These are phyloP conservation scores for Diddensiella caesifluorescens DNA, from an alignment of 805 yeast genomes.

Conservation along the genomic window DNA sequence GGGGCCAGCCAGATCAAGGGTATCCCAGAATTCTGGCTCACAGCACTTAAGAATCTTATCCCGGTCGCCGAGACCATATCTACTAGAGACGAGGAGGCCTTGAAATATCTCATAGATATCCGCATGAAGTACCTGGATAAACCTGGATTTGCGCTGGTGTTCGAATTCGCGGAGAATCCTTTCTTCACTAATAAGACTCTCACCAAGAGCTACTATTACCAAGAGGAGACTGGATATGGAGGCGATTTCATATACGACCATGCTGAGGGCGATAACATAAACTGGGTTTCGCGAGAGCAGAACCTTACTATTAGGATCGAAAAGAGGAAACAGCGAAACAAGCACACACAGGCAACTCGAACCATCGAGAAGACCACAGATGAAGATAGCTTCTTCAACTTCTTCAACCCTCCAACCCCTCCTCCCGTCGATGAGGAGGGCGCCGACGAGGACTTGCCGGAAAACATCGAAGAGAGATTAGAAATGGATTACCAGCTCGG, in stretches of 20 bases:
- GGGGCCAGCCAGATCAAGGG: constrained; percentile 54
- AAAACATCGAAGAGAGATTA: constrained; percentile 73
- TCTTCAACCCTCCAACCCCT: constrained; percentile 88
- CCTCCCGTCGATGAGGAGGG: constrained; percentile 55
- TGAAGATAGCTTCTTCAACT: constrained; percentile 91
- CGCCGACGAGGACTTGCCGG: constrained; percentile 57
- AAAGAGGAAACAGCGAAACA: constrained; percentile 95
- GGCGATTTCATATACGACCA: constrained; percentile 97
- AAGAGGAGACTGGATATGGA: constrained; percentile 85
- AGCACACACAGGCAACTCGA: constrained; percentile 91
- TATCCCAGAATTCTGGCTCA: constrained; percentile 93
- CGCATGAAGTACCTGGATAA: constrained; percentile 67
- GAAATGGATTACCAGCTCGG: constrained; percentile 94
- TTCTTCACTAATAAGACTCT: constrained; percentile 69
- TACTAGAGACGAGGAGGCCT: constrained; percentile 84
- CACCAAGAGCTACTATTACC: constrained; percentile 87
- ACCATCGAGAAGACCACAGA: constrained; percentile 92
- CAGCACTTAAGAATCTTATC: constrained; percentile 83
- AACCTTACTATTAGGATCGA: constrained; percentile 85
- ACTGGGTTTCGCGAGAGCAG: constrained; percentile 74
- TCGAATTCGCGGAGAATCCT: constrained; percentile 71
- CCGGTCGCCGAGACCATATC: constrained; percentile 79
- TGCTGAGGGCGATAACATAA: constrained; percentile 83
- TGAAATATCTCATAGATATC: constrained; percentile 62
- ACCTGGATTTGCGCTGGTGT: constrained; percentile 86